Percentiles rank a stretch among this genome's conserved stretches.
Conservation (phyloP, 352 stramenopile genomes). For the Phytophthora boehmeriae region DNA sequence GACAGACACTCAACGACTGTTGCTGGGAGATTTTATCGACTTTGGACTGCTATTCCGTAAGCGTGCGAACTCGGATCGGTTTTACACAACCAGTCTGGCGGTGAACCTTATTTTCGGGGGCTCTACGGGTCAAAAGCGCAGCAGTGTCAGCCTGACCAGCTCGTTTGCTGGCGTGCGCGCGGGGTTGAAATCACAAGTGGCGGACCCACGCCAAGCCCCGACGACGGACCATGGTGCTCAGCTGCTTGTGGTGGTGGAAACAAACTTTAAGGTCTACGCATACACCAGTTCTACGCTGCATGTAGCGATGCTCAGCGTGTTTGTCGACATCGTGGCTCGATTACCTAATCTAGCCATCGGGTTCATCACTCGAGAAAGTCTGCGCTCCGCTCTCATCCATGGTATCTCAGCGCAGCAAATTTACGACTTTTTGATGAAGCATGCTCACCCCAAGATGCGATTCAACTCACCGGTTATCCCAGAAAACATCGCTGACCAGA, state of each 20-base stretch:
- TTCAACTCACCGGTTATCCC: constrained; percentile 78
- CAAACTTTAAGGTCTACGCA: constrained; percentile 93
- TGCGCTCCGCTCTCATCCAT: constrained; percentile 88
- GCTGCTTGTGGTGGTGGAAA: constrained; percentile 87
- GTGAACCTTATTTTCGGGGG: constrained; percentile 92
- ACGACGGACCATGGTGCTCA: constrained; percentile 43
- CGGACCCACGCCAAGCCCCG: constrained; percentile 39
- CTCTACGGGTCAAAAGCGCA: constrained; percentile 63
- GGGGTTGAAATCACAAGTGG: constrained; percentile 47
- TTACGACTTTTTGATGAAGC: constrained; percentile 92
- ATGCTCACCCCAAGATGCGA: constrained; percentile 86
- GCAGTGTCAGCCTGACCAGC: constrained; percentile 49
- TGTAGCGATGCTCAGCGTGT: constrained; percentile 93
- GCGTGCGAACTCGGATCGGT: constrained; percentile 56
- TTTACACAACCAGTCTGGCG: constrained; percentile 90
- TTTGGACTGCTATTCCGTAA: constrained; percentile 87
- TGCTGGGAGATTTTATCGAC: constrained; percentile 87
- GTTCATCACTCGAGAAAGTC: constrained; percentile 91
- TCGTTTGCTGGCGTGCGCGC: constrained; percentile 53
- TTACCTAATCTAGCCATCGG: constrained; percentile 92
- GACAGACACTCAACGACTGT: constrained; percentile 73
- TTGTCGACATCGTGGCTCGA: constrained; percentile 90
- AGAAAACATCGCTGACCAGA: constrained; percentile 91
- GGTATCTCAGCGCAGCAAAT: constrained; percentile 93
- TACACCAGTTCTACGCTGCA: constrained; percentile 91